These are phyloP conservation scores for Blumeriella jaapii DNA, from an alignment of 2,329 filamentous ascomycete genomes.

Conservation along the genomic window DNA sequence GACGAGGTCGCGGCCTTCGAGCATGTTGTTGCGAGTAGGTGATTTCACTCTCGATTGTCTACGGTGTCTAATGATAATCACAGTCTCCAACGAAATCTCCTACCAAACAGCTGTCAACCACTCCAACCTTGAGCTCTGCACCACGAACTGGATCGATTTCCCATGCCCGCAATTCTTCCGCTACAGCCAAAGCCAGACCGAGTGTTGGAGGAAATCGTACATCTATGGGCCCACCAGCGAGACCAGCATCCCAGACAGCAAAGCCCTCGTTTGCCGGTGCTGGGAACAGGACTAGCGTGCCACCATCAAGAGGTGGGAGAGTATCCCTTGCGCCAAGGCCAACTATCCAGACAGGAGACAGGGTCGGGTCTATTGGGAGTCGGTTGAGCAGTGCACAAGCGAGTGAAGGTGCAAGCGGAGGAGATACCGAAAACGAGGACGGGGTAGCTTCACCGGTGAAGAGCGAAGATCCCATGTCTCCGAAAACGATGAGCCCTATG, in stretches of 20 bases:
- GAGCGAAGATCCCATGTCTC: slow-evolving; percentile 29
- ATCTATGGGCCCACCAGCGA: slow-evolving; percentile 55
- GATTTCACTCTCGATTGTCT: neutral
- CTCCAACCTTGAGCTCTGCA: slow-evolving; percentile 41
- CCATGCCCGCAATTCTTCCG: slow-evolving; percentile 35
- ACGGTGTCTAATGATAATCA: neutral
- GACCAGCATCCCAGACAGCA: slow-evolving; percentile 24
- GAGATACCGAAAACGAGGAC: slow-evolving; percentile 22
- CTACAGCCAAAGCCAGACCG: slow-evolving; percentile 38
- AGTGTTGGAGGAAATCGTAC: slow-evolving; percentile 43
- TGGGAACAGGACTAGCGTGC: slow-evolving; percentile 20
- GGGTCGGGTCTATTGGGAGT: slow-evolving; percentile 24
- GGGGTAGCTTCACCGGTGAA: slow-evolving; percentile 34
- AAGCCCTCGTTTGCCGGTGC: slow-evolving; percentile 30
- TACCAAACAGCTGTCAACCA: slow-evolving; percentile 56
- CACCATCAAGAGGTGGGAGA: slow-evolving; percentile 13
- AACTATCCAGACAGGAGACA: slow-evolving; percentile 22
- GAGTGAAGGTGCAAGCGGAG: slow-evolving; percentile 22
- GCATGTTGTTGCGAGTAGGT: slow-evolving; percentile 44
- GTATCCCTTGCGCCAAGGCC: slow-evolving; percentile 22
- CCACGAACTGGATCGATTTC: slow-evolving; percentile 57
- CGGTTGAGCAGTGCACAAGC: slow-evolving; percentile 23
- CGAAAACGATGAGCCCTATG: slow-evolving; percentile 23
- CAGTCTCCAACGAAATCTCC: slow-evolving; percentile 72
- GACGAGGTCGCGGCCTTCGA: slow-evolving; percentile 44